phyloP scores from a whole-genome alignment of 2,329 filamentous ascomycete species.

The Diaporthe australafricana region DNA sequence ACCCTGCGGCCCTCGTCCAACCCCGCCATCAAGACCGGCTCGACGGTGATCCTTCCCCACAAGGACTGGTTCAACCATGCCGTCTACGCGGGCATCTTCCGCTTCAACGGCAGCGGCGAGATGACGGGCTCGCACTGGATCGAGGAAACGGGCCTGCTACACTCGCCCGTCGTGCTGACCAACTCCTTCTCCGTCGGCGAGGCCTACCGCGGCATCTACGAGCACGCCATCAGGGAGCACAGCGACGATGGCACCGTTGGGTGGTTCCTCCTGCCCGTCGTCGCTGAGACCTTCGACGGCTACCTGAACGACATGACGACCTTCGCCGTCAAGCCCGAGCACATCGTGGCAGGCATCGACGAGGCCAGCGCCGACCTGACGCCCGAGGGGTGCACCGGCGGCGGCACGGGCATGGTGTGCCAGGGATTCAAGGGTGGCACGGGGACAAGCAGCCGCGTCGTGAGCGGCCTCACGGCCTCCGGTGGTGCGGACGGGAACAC shows the following conservation, averaged over 20 bases:
- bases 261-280: conserved; percentile 67
- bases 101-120: conserved; percentile 74
- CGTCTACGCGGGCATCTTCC: conserved; percentile 64
- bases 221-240: conserved; percentile 63
- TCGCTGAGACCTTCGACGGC: conserved; percentile 74
- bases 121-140: conserved; percentile 72
- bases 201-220: conserved; percentile 68
- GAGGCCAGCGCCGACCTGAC: conserved; percentile 63
- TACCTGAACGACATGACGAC: conserved; percentile 67
- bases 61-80: conserved; percentile 56
- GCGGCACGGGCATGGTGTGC: conserved; percentile 76
- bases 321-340: conserved; percentile 65
- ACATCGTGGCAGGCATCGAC: conserved; percentile 66
- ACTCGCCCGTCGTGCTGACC: conserved; percentile 70
- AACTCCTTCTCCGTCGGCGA: conserved; percentile 69
- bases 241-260: conserved; percentile 56
- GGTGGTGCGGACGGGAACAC: conserved; percentile 45
- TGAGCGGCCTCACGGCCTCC: conserved; percentile 56
- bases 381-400: conserved; percentile 71
- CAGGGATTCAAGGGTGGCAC: conserved; percentile 77
- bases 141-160: conserved; percentile 69
- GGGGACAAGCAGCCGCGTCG: conserved; percentile 68
- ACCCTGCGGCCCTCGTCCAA: conserved; percentile 49
- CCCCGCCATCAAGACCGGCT: conserved; percentile 56
- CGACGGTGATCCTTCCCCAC: conserved; percentile 62